Base-by-base conservation (phyloP, 129 eudicot genomes). In the Escallonia rubra region DNA sequence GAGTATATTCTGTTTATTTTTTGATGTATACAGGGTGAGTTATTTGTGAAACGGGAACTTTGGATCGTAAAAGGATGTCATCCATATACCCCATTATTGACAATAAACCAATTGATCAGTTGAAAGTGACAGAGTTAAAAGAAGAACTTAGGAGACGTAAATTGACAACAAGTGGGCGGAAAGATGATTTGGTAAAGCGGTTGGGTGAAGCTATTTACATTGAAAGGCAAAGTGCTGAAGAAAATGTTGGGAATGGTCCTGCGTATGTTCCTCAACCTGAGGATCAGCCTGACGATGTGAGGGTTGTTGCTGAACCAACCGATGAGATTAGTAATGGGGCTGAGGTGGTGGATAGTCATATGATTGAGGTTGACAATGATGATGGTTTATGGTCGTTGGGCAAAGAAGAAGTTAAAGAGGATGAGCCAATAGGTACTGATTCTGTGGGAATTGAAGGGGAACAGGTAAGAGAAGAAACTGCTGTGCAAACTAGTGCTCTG, bases 111-210 rank as follows among this genome's bases (percentile, higher is more conserved):
- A 80, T 92, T 67, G 98, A 92, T 76, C 91, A 92, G 57, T 92
- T 95, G 98, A 92, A 85, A 76, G 98, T 92, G 45, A 83, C 95
- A 0, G 98, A 88, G 83, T 76, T 92, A 6, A 92, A 86, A 78
- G 98, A 92, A 72, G 96, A 92, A 76, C 98, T 92, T 12, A 92
- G 79, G 84, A 86, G 72, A 65, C 83, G 98, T 23, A 83, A 72
- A 67, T 69, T 92, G 74, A 57, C 62, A 39, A 82, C 82, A 43
- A 84, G 60, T 72, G 98, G 98, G 47, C 74, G 88, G 79, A 92
- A 92, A 76, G 95, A 88, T 56, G 98, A 88, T 52, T 72, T 92
- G 40, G 67, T 92, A 44, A 92, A 75, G 64, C 86, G 98, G 67
- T 74, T 92, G 72, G 84, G 82, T 80, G 95, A 81, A 80, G 87